Evolutionary conservation across 2,329 filamentous ascomycete genomes (phyloP).

Genomic region (Botryotinia convoluta): DNA sequence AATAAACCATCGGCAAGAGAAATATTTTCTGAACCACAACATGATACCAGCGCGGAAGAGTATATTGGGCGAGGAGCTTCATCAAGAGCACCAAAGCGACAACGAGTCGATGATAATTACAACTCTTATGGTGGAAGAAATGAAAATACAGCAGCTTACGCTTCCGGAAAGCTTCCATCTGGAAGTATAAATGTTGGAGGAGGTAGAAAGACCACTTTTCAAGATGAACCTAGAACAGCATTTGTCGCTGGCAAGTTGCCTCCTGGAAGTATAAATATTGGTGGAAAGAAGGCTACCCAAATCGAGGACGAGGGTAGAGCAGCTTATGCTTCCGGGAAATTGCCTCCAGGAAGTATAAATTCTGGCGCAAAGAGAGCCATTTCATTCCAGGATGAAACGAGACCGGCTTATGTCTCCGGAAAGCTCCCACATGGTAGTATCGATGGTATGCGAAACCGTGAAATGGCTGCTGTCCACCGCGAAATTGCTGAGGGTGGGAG

Average conservation of each 20-base stretch:
- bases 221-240: constrained; percentile 23
- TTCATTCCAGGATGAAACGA: constrained; percentile 28
- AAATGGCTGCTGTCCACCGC: constrained; percentile 20
- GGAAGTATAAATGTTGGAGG: constrained; percentile 35
- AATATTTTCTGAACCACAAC: constrained; percentile 33
- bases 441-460: constrained; percentile 34
- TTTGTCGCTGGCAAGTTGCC: constrained; percentile 40
- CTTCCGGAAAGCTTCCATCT: constrained; percentile 41
- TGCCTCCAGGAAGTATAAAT: constrained; percentile 40
- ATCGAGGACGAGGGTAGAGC: constrained; percentile 25
- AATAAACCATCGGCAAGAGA: constrained; percentile 29
- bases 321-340: constrained; percentile 38
- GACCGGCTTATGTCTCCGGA: constrained; percentile 35
- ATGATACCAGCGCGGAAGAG: constrained; percentile 33
- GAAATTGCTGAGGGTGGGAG: constrained; percentile 38
- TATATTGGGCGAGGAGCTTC: constrained; percentile 34
- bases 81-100: constrained; percentile 45
- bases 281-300: constrained; percentile 26
- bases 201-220: constrained; percentile 20
- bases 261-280: constrained; percentile 37
- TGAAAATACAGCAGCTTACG: constrained; percentile 26
- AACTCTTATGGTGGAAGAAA: constrained; percentile 24
- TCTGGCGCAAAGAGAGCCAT: constrained; percentile 29
- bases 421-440: constrained; percentile 33
- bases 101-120: constrained; percentile 40